Base-by-base conservation (phyloP, 2,329 filamentous ascomycete species). In the Remersonia thermophila region DNA sequence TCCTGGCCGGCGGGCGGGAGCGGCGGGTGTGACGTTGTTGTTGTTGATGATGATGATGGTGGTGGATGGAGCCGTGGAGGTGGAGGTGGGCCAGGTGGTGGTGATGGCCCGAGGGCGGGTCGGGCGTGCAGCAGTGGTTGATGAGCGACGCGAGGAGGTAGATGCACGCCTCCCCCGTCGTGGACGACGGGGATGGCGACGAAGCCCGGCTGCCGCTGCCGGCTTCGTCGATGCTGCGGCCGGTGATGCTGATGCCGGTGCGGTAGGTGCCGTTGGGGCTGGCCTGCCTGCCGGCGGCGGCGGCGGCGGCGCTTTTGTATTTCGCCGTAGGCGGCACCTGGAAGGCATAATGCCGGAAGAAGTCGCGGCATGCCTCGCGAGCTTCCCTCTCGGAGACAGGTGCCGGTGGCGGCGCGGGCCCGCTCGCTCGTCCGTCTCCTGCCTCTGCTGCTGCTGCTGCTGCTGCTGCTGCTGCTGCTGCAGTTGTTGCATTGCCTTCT, bases 81-180 rank as follows among this genome's bases (percentile, higher is more conserved):
- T 20, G 14, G 29, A 26, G 11, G 8, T 11, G 3, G 4, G 18
- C 11, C 14, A 9, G 2, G 33, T 30, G 2, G 14, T 16, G 36
- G 15, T 2, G 11, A 15, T 27, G 35, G 20, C 9, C 12, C n/a
- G 15, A 16, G 10, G 37, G 5, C 4, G 25, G 23, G 7, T 13
- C 3, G 10, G 38, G 39, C 11, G 39, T 49, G 47, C 48, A 50
- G 43, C 45, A 44, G 43, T 51, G 47, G 42, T 50, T 49, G 37
- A 51, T 40, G 11, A 51, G 43, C 13, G 44, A 47, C 11, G 37
- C 47, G 20, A 51, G 44, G 9, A 49, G 43, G 38, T 48, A 51
- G 15, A 50, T 25, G 27, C 37, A 44, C 1, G 47, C 48, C n/a
- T 40, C 27, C 11, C 14, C 14, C 7, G 40, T 37, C 23, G 10